phyloP scores from a whole-genome alignment of 768 basidiomycete genomes.

The Candolleomyces aberdarensis region DNA sequence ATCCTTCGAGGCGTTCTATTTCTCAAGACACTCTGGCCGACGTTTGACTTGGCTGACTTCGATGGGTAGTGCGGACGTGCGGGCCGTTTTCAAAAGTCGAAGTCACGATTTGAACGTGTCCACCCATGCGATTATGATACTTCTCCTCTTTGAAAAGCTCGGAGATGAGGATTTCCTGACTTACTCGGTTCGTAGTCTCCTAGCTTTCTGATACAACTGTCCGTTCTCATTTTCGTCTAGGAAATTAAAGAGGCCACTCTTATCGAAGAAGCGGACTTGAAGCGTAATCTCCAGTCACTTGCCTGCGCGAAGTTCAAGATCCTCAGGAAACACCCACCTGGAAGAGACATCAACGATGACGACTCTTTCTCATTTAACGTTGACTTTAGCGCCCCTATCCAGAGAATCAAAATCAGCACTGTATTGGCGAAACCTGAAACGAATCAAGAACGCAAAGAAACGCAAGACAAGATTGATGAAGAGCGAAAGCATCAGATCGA shows the following conservation, averaged over 20 bases:
- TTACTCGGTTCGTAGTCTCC: constrained; percentile 45
- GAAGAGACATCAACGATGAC: constrained; percentile 69
- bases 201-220: neutral
- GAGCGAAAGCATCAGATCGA: constrained; percentile 88
- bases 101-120: constrained; percentile 91
- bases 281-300: constrained; percentile 92
- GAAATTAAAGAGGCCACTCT: constrained; percentile 77
- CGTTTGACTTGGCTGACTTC: constrained; percentile 90
- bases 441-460: constrained; percentile 85
- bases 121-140: constrained; percentile 82
- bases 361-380: constrained; percentile 92
- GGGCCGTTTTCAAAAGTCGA: constrained; percentile 72
- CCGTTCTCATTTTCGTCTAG: constrained; percentile 36
- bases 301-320: constrained; percentile 95
- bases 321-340: constrained; percentile 85
- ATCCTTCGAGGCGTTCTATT: constrained; percentile 88
- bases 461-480: constrained; percentile 86
- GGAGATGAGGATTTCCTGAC: constrained; percentile 66
- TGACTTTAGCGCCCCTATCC: constrained; percentile 75
- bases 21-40: constrained; percentile 84
- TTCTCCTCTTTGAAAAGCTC: constrained; percentile 81
- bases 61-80: constrained; percentile 87
- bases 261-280: constrained; percentile 75
- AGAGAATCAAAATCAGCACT: constrained; percentile 91
- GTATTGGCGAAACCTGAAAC: constrained; percentile 86